Conservation (phyloP, 2,329 filamentous ascomycete species). For the Fusarium brachygibbosum region DNA sequence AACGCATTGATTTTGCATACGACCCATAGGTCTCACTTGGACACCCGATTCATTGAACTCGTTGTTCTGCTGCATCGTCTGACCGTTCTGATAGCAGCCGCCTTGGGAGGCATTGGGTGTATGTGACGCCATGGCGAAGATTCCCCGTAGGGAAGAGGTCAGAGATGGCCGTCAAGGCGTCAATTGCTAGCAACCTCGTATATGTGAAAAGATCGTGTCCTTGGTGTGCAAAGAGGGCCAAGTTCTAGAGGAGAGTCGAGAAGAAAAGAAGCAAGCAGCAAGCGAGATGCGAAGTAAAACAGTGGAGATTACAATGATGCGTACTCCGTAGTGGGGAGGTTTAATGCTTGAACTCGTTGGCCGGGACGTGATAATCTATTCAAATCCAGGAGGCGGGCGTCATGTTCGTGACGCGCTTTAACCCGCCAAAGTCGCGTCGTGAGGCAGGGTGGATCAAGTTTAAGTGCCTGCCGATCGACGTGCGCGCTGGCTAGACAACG, state of each 20-base stretch:
- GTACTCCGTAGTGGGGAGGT: slow-evolving; percentile 31
- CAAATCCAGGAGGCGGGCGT: slow-evolving; percentile 56
- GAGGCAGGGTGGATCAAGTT: slow-evolving; percentile 47
- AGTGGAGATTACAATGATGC: slow-evolving; percentile 32
- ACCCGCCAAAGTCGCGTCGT: slow-evolving; percentile 52
- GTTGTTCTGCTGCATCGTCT: slow-evolving; percentile 49
- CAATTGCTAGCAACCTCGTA: slow-evolving; percentile 15
- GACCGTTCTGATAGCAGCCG: slow-evolving; percentile 52
- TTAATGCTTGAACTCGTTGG: slow-evolving; percentile 41
- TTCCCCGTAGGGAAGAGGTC: slow-evolving; percentile 45
- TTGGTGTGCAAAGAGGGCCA: background rate
- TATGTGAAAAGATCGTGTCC: slow-evolving; percentile 5
- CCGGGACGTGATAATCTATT: slow-evolving; percentile 44
- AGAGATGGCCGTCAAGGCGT: slow-evolving; percentile 27
- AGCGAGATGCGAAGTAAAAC: slow-evolving; percentile 12
- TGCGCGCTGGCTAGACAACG: slow-evolving; percentile 41
- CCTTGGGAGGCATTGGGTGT: slow-evolving; percentile 52
- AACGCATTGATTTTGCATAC: slow-evolving; percentile 61
- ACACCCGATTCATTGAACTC: slow-evolving; percentile 63
- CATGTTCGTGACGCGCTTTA: slow-evolving; percentile 57
- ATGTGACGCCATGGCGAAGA: slow-evolving; percentile 57
- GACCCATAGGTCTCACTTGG: slow-evolving; percentile 74
- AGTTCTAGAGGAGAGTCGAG: slow-evolving; percentile 8
- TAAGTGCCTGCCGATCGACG: slow-evolving; percentile 33
- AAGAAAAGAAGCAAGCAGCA: slow-evolving; percentile 27